Evolutionary conservation across 1,139 yeast species (phyloP), one percentile per base, ranked within the genome.

Genomic region (Suhomyces panamericanus): DNA sequence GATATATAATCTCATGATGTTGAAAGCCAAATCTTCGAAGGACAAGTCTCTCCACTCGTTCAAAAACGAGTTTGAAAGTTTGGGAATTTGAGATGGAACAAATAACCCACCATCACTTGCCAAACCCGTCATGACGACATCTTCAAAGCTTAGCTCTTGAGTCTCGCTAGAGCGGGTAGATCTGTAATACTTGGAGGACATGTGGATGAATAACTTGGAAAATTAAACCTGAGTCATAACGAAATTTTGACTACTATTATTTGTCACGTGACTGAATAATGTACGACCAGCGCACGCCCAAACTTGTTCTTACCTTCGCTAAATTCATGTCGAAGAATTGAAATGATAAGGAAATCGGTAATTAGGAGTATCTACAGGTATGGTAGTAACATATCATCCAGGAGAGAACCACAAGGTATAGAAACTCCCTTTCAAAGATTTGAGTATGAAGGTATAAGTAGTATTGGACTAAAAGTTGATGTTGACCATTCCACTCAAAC

Each of bases 91-190:
- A 9, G 95, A 80, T 42, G 99, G 99, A 47, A 95, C 77, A 64
- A 88, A 93, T 41, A 93, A 79, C 35, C 99, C 99, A 55, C 99
- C 99, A 64, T 95, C 99, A 42, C 87, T 82, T 43, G 98, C 99
- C 58, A 93, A 77, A 38, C 99, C 99, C 51, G 87, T 87, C 68
- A 93, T 87, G 42, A 93, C 91, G 8, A 91, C 96, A 49, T 87
- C 95, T 67, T 93, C 99, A 58, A 93, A 93, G 4, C 93, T 77
- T 47, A 83, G 77, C 12, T 78, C 67, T 55, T 81, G 80, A 28
- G 66, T 65, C 11, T 63, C 64, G 20, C 81, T 60, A 7, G 95
- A 82, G 63, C 98, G 84, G 12, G 99, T 89, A 20, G 98, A 91
- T 69, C 96, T 85, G 66, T 93, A 93, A 42, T 72, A 66, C 67